Percentiles rank a stretch among this genome's conserved stretches.
These are phyloP conservation scores for Leccinum truebloodii DNA, from an alignment of 768 basidiomycete species.

Conservation along the genomic window DNA sequence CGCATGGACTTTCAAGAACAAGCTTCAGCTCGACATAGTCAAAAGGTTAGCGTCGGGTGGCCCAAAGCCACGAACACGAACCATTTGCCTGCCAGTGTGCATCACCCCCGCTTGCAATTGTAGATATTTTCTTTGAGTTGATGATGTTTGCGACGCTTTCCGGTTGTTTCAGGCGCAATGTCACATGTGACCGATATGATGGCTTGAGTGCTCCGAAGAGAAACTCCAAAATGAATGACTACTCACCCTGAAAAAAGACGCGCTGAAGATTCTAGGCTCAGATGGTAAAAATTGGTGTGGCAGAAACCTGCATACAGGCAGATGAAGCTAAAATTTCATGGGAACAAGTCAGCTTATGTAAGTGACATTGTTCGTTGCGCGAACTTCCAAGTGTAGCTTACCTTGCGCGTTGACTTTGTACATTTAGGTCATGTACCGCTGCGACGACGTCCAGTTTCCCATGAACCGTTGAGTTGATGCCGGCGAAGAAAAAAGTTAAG, in stretches of 20 bases:
- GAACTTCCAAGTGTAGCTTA: neutral
- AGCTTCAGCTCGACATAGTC: neutral
- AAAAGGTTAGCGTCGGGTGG: neutral
- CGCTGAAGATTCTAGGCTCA: neutral
- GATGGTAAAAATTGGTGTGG: constrained; percentile 9
- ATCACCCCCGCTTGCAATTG: constrained; percentile 8
- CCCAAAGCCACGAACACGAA: constrained; percentile 8
- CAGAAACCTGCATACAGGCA: constrained; percentile 1
- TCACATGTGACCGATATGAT: neutral
- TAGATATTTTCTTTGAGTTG: neutral
- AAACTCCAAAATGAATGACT: neutral
- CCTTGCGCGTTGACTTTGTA: neutral
- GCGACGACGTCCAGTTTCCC: neutral
- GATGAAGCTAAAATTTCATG: constrained; percentile 3
- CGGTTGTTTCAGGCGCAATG: constrained; percentile 3
- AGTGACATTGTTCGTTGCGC: neutral
- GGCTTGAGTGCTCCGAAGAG: neutral
- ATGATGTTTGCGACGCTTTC: neutral
- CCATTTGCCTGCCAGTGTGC: constrained; percentile 16
- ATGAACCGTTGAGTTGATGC: neutral
- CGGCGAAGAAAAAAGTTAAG: constrained; percentile 2
- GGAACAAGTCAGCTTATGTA: neutral
- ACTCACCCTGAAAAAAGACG: constrained; percentile 13
- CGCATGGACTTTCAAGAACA: constrained; percentile 20
- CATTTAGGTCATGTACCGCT: neutral